phyloP scores from a whole-genome alignment of 169 alveolate species.

The Cryptosporidium ubiquitum region DNA sequence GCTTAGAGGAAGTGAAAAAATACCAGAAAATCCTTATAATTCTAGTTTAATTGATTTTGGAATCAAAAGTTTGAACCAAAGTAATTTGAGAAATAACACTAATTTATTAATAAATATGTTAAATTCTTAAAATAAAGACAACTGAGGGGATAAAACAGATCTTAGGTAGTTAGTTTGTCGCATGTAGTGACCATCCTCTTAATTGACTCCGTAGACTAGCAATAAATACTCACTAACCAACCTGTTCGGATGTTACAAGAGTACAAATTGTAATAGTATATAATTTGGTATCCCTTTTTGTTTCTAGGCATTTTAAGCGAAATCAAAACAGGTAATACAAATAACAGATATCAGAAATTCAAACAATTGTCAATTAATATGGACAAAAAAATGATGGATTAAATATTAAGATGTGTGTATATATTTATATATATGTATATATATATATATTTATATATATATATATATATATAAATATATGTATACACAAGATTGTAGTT shows the following conservation, averaged over 20 bases:
- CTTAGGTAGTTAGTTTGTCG: background rate
- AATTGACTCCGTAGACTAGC: background rate
- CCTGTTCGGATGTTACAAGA: no score
- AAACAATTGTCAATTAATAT: background rate
- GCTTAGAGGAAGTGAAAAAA: slow-evolving; percentile 7
- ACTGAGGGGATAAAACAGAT: background rate
- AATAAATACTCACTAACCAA: background rate
- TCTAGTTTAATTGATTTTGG: background rate
- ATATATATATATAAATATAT: no score
- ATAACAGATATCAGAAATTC: background rate
- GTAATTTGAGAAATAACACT: background rate
- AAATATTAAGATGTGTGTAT: no score
- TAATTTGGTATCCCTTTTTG: background rate
- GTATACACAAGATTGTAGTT: no score
- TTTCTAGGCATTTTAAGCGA: no score
- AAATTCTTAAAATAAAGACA: background rate
- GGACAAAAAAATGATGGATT: no score
- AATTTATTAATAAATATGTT: background rate
- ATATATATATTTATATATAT: no score
- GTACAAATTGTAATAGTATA: no score
- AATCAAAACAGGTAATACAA: background rate
- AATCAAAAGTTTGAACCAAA: background rate
- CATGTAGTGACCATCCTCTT: background rate
- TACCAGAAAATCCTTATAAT: background rate
- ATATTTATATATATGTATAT: no score